phyloP scores from a whole-genome alignment of 768 basidiomycete genomes.

The Chalciporus piperatus region DNA sequence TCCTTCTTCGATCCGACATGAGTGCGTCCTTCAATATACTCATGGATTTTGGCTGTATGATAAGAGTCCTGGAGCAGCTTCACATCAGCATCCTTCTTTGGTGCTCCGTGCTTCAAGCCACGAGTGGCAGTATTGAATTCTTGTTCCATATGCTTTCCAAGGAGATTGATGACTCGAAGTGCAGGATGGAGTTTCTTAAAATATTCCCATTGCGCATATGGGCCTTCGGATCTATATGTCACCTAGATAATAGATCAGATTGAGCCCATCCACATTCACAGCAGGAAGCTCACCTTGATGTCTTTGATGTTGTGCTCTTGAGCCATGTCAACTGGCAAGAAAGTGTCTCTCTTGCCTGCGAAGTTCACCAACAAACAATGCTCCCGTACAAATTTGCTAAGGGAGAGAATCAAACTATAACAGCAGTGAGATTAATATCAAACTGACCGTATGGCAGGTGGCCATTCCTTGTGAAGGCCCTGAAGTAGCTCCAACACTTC shows the following conservation, averaged over 20 bases:
- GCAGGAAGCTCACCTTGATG: conserved; percentile 19
- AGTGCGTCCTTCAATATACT: background rate
- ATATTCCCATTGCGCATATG: conserved; percentile 32
- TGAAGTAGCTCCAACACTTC: conserved; percentile 30
- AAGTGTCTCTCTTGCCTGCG: background rate
- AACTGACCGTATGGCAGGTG: conserved; percentile 18
- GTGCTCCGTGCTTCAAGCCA: conserved; percentile 25
- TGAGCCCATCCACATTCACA: no score
- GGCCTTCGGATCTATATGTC: conserved; percentile 34
- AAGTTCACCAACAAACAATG: no score
- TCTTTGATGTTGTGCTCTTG: conserved; percentile 38
- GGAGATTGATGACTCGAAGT: conserved; percentile 24
- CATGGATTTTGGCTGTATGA: background rate
- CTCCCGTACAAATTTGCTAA: no score
- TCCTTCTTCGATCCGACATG: background rate
- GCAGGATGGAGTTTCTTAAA: conserved; percentile 34
- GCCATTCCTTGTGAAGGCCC: conserved; percentile 27
- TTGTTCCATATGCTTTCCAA: conserved; percentile 27
- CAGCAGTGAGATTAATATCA: no score
- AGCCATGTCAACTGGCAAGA: conserved; percentile 26
- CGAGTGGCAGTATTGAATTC: conserved; percentile 28
- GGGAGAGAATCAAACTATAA: no score
- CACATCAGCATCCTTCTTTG: conserved; percentile 17
- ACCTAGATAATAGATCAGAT: conserved; percentile 3
- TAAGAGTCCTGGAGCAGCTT: conserved; percentile 1